Conservation (phyloP, 2,329 filamentous ascomycete species). For the Penicillium sp. region DNA sequence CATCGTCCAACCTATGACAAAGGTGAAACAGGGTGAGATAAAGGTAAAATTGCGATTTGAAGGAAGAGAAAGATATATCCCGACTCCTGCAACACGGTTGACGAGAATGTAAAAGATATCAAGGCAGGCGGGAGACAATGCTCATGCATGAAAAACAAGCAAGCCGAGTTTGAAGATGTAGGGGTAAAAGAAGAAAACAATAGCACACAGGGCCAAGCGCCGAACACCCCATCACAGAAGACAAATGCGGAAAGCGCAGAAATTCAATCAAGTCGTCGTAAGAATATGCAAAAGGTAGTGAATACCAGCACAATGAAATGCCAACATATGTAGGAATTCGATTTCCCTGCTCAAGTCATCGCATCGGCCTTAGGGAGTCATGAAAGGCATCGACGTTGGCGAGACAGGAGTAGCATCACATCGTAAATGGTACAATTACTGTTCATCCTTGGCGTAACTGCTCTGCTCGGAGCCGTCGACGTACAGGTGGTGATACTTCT, state of each 20-base stretch:
- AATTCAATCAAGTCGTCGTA: constrained; percentile 37
- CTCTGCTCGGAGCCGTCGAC: constrained; percentile 35
- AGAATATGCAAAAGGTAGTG: constrained; percentile 41
- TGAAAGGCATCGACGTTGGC: constrained; percentile 22
- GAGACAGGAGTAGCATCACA: constrained; percentile 26
- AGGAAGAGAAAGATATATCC: constrained; percentile 25
- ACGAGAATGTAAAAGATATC: constrained; percentile 32
- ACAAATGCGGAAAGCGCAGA: constrained; percentile 37
- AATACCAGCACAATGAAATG: constrained; percentile 43
- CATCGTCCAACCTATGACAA: background rate
- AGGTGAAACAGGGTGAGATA: constrained; percentile 7
- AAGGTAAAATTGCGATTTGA: constrained; percentile 26
- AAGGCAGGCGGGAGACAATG: constrained; percentile 27
- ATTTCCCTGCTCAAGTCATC: constrained; percentile 25
- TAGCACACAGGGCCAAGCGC: constrained; percentile 29
- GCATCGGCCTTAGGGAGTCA: constrained; percentile 23
- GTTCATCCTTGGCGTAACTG: constrained; percentile 34
- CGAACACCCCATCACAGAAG: constrained; percentile 33
- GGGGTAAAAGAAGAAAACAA: constrained; percentile 19
- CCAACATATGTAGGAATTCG: constrained; percentile 38
- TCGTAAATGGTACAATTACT: constrained; percentile 27
- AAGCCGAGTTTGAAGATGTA: constrained; percentile 16
- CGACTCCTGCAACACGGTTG: constrained; percentile 29
- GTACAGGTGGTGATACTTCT: constrained; percentile 60
- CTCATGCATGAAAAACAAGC: constrained; percentile 22